Evolutionary conservation across 371 early-diverging fungal genomes (phyloP).

Genomic region (Apophysomyces ossiformis): DNA sequence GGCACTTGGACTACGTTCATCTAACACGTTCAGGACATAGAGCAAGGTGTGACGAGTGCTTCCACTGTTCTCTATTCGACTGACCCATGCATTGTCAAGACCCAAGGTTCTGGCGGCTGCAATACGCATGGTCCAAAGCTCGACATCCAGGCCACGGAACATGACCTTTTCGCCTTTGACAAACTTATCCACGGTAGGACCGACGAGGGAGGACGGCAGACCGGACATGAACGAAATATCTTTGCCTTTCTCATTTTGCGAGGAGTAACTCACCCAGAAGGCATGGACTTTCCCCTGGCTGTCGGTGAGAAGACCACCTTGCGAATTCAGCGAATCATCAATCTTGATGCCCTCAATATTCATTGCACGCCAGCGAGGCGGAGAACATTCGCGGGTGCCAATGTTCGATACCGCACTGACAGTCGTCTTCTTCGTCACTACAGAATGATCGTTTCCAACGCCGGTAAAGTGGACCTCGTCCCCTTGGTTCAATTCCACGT

Average conservation of each 20-base stretch:
- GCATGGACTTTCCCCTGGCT: slow-evolving; percentile 70
- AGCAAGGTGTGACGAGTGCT: slow-evolving; percentile 67
- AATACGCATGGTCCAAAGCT: slow-evolving; percentile 80
- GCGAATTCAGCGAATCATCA: slow-evolving; percentile 54
- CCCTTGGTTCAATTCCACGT: slow-evolving; percentile 62
- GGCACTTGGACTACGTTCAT: slow-evolving; percentile 58
- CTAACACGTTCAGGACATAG: slow-evolving; percentile 68
- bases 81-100: slow-evolving; percentile 76
- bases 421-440: slow-evolving; percentile 60
- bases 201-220: slow-evolving; percentile 47
- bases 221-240: slow-evolving; percentile 72
- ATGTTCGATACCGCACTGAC: slow-evolving; percentile 65
- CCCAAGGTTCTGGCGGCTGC: slow-evolving; percentile 84
- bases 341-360: slow-evolving; percentile 81
- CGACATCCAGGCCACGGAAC: slow-evolving; percentile 67
- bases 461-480: slow-evolving; percentile 69
- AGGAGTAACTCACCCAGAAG: slow-evolving; percentile 76
- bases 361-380: slow-evolving; percentile 74
- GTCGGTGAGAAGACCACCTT: slow-evolving; percentile 75
- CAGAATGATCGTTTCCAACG: slow-evolving; percentile 57
- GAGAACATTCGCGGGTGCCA: slow-evolving; percentile 64
- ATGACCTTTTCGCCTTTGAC: slow-evolving; percentile 46
- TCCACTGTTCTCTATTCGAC: slow-evolving; percentile 69
- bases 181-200: slow-evolving; percentile 42
- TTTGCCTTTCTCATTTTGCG: slow-evolving; percentile 67